Conservation (phyloP, 2,329 filamentous ascomycete species). For the Aspergillus piperis region DNA sequence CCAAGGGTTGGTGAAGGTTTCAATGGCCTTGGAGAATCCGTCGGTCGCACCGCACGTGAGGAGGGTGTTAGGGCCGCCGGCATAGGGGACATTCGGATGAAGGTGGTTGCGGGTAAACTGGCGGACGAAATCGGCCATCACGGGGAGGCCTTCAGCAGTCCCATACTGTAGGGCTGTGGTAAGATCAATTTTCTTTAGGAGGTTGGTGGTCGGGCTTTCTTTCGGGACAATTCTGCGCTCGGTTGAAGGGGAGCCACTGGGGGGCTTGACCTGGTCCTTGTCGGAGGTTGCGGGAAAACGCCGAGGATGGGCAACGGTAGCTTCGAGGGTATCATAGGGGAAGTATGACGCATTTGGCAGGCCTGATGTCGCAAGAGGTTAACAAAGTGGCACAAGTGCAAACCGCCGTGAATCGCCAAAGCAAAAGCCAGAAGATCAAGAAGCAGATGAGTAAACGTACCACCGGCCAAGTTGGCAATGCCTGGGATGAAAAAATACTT, state of each 20-base stretch:
- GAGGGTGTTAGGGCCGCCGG: conserved; percentile 72
- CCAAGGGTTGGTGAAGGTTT: conserved; percentile 77
- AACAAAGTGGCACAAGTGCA: neutral
- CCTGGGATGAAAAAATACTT: conserved; percentile 72
- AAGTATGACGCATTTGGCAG: conserved; percentile 81
- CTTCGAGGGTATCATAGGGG: conserved; percentile 87
- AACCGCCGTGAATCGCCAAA: neutral
- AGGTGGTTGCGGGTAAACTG: conserved; percentile 75
- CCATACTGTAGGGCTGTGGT: conserved; percentile 85
- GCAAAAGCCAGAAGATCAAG: neutral
- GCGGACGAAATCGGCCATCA: conserved; percentile 74
- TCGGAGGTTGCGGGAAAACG: conserved; percentile 73
- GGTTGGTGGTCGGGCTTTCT: conserved; percentile 59
- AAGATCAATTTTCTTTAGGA: conserved; percentile 73
- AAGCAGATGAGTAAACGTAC: conserved; percentile 34
- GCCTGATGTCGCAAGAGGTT: conserved; percentile 51
- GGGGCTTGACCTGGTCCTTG: conserved; percentile 39
- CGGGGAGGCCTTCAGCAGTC: conserved; percentile 76
- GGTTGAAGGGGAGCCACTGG: conserved; percentile 35
- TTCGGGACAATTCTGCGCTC: conserved; percentile 72
- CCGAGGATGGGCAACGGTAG: conserved; percentile 71
- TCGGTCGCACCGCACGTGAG: conserved; percentile 83
- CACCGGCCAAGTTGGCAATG: conserved; percentile 63
- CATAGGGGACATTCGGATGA: conserved; percentile 80
- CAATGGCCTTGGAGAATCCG: conserved; percentile 75